Evolutionary conservation across 1,284 basidiomycete genomes (phyloP).

Genomic region (Melanopsichium pennsylvanicum): DNA sequence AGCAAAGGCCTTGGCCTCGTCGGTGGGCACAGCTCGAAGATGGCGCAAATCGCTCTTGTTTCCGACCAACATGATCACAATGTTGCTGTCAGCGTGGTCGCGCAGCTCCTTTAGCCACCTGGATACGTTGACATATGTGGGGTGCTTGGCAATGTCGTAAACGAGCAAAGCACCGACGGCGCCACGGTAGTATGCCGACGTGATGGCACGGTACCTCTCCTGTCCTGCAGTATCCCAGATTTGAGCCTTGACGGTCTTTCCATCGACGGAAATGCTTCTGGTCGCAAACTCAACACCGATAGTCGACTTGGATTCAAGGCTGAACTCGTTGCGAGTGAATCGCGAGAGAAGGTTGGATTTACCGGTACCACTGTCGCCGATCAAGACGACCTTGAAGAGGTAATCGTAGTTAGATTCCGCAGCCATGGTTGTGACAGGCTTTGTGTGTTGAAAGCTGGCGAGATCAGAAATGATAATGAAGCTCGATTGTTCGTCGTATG

Average conservation of each 20-base stretch:
- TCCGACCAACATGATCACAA: constrained; percentile 70
- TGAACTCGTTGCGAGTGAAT: constrained; percentile 99
- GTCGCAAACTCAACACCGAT: constrained; percentile 99
- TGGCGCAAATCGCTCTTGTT: constrained; percentile 98
- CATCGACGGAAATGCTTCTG: constrained; percentile 90
- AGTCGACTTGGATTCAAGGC: constrained; percentile 91
- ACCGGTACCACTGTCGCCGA: constrained; percentile 98
- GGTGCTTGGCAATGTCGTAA: constrained; percentile 75
- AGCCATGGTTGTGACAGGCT: constrained; percentile 40
- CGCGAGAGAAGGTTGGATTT: constrained; percentile 74
- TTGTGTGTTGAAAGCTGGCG: background rate
- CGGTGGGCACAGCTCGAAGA: constrained; percentile 91
- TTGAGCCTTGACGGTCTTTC: constrained; percentile 97
- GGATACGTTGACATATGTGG: constrained; percentile 92
- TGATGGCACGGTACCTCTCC: constrained; percentile 98
- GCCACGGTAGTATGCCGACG: constrained; percentile 93
- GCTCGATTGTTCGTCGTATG: too few species aligned
- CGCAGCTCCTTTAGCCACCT: constrained; percentile 98
- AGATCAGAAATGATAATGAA: too few species aligned
- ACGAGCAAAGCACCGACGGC: constrained; percentile 76
- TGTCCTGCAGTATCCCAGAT: constrained; percentile 99
- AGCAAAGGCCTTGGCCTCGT: constrained; percentile 68
- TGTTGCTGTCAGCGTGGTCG: constrained; percentile 69
- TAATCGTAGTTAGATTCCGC: constrained; percentile 64
- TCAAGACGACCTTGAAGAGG: constrained; percentile 74